These are phyloP conservation scores for Solanum tarapatanum DNA, from an alignment of 257 asterid species.

Conservation along the genomic window DNA sequence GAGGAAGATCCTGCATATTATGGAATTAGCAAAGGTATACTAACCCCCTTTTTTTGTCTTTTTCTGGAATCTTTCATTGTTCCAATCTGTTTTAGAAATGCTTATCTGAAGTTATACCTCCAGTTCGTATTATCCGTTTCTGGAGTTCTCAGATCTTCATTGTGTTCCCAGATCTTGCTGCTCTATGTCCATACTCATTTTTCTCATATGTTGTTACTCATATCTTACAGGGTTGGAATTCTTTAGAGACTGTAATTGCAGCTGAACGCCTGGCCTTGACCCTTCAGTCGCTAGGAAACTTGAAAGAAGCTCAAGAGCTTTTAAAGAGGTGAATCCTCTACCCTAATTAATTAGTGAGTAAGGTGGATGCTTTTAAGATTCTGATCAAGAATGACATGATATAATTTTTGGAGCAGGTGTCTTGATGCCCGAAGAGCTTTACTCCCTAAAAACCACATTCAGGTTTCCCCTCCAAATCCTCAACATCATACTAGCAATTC, in stretches of 20 bases:
- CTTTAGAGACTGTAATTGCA: constrained; percentile 63
- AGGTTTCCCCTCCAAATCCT: constrained; percentile 33
- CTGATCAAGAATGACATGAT: constrained; percentile 10
- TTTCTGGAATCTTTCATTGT: neutral
- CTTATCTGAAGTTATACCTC: neutral
- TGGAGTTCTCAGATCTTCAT: neutral
- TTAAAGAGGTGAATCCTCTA: constrained; percentile 44
- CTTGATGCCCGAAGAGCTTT: constrained; percentile 54
- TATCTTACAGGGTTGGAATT: constrained; percentile 66
- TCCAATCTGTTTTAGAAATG: neutral
- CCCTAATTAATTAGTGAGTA: constrained; percentile 7
- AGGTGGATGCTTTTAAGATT: constrained; percentile 6
- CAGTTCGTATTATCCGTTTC: neutral
- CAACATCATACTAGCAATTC: neutral
- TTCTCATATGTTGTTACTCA: neutral
- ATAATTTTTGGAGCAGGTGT: constrained; percentile 48
- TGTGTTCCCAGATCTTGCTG: neutral
- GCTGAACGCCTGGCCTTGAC: constrained; percentile 84
- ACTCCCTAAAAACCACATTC: constrained; percentile 63
- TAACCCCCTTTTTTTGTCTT: neutral
- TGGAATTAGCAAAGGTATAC: constrained; percentile 73
- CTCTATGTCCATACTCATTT: neutral
- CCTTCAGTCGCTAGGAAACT: constrained; percentile 48
- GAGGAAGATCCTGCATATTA: constrained; percentile 60
- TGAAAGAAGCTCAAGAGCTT: constrained; percentile 73